A percentile compares a stretch with the other conserved stretches of the same genome.
phyloP scores from a whole-genome alignment of 2,329 filamentous ascomycete genomes.

The Fusarium sp. region DNA sequence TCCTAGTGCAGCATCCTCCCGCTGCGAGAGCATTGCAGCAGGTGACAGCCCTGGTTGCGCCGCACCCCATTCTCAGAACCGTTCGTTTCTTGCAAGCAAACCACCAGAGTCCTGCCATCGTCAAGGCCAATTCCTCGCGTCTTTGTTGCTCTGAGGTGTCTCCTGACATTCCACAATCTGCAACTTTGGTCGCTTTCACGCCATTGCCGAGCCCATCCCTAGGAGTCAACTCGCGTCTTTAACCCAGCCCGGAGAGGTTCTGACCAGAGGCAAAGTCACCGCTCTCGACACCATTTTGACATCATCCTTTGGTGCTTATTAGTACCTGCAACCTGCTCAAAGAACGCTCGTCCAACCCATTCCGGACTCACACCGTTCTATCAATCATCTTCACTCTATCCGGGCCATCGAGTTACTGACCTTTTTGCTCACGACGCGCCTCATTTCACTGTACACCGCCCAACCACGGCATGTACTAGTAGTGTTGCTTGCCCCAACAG shows the following conservation, averaged over 20 bases:
- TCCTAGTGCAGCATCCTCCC: not conserved
- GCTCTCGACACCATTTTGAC: not conserved
- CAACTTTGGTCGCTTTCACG: constrained; percentile 8
- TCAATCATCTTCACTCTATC: not conserved
- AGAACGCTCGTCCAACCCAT: not conserved
- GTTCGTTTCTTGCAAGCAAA: constrained; percentile 4
- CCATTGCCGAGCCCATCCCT: constrained; percentile 17
- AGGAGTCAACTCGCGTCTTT: constrained; percentile 18
- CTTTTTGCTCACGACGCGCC: not conserved
- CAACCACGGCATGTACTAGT: constrained; percentile 29
- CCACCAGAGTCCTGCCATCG: constrained; percentile 5
- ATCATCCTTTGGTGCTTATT: constrained; percentile 1
- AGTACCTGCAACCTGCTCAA: not conserved
- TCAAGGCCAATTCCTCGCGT: constrained; percentile 1
- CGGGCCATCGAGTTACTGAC: not conserved
- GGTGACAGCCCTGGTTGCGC: not conserved
- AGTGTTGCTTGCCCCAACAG: constrained; percentile 11
- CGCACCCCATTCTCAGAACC: constrained; percentile 6
- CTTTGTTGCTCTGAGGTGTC: not conserved
- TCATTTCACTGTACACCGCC: constrained; percentile 1
- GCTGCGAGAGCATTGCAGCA: constrained; percentile 3
- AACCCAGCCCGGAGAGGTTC: not conserved
- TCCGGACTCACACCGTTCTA: not conserved
- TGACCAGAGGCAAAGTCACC: constrained; percentile 10
- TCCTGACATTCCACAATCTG: constrained; percentile 7